Base-by-base conservation (phyloP, 495 filamentous ascomycete species). In the Arthonia radiata region DNA sequence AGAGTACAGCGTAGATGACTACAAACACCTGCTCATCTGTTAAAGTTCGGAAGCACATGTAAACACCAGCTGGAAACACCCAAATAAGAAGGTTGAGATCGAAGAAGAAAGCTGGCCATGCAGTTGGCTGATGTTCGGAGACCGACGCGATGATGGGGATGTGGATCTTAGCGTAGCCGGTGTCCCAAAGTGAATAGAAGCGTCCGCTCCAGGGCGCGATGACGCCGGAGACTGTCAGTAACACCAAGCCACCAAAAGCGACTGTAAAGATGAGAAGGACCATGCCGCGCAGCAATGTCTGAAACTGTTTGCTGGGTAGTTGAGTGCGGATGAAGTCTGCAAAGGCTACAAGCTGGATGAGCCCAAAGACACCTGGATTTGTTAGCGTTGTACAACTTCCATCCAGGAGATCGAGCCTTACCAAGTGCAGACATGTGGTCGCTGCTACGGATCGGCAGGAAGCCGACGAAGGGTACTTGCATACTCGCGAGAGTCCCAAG, bases 41-140 rank as follows among this genome's bases (percentile, higher is more conserved):
- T 16, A 99, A 63, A 16, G 71, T 67, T 44, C 76, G 71, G 67
- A 93, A 99, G 54, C 80, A 92, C 59, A 99, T 73, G 52, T 92
- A 99, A 29, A 99, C 79, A 50, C 89, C 89, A 13, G 86, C 89
- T 1, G 89, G 89, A 66, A 99, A 94, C 28, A 94, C 69, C 82
- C 82, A 99, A 51, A 99, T 91, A 34, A 99, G 58, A 58, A 99
- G 66, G 52, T 90, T 91, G 37, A 99, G 61, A 39, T 99, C 89
- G 48, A 99, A 99, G 55, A 94, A 99, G 64, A 93, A 99, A 18
- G 89, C 81, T 5, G 89, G 89, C 89, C 89, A 99, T n/a, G 89
- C 89, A 15, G 89, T 99, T 8, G 89, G 89, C 48, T 99, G 89
- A 59, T 99, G 89, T 48, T 99, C 89, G 5, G 89, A 99, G 15